Evolutionary conservation across 305 asterid genomes (phyloP), one percentile per base, ranked within the genome.

Genomic region (Striga hermonthica): DNA sequence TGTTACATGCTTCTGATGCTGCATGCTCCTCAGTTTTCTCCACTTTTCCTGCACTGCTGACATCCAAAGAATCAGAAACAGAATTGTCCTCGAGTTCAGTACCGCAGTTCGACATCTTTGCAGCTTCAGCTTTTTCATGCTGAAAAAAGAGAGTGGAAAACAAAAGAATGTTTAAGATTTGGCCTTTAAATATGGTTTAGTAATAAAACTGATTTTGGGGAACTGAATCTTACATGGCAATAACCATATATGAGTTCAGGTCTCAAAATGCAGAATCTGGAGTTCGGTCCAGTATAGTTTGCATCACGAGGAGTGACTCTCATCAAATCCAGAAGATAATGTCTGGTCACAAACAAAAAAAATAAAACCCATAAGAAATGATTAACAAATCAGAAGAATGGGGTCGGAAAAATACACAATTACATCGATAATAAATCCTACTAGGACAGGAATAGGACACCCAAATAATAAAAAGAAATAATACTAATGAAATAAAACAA

Each of bases 221-320:
- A 60, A 70, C 57, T 43, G 58, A 75, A 49, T 67, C 85, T 80
- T 68, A 91, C 97, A 73, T 81, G 85, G 84, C 81, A 79, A 75
- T 82, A 88, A 34, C 90, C 80, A 73, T 91, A 74, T 65, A 86
- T 82, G 64, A 91, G 74, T 71, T 91, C 97, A 69, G 95, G 91
- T 72, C 97, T 87, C 83, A 91, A 80, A 74, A 91, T 88, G 75
- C 94, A 83, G 82, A 86, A 91, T 81, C 88, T 84, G 69, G 96
- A 86, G 74, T 84, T 88, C 53, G 90, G 62, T 65, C 91, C 95
- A 31, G 72, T 82, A 72, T 82, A 86, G 68, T 88, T 91, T 75
- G 96, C 93, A 83, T 91, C 97, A 47, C 97, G 95, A 38, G 97
- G 97, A 73, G 97, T 91, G 82, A 82, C 92, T 82, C 97, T 91